phyloP scores from a whole-genome alignment of 2,329 filamentous ascomycete genomes.

The Grosmannia penicillata region DNA sequence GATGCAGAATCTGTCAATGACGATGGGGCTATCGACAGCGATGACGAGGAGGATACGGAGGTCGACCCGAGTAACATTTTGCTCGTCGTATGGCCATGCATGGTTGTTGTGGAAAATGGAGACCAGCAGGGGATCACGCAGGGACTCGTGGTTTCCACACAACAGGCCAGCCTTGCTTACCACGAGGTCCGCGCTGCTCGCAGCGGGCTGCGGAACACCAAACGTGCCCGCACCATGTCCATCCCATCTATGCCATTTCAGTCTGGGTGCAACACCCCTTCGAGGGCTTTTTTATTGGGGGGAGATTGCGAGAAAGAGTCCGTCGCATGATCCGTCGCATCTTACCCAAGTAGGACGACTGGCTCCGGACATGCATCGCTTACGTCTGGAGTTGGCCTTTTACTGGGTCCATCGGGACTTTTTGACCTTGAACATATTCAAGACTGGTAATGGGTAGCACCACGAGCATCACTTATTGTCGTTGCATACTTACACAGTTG shows the following conservation, averaged over 20 bases:
- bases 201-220: background rate
- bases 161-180: slow-evolving; percentile 13
- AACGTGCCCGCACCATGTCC: slow-evolving; percentile 9
- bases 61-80: slow-evolving; percentile 16
- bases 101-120: slow-evolving; percentile 19
- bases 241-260: slow-evolving; percentile 3
- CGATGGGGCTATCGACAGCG: slow-evolving; percentile 2
- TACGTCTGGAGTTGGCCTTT: no score
- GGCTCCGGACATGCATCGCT: no score
- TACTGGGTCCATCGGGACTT: no score
- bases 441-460: no score
- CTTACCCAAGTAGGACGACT: background rate
- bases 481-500: no score
- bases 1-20: background rate
- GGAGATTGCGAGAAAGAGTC: slow-evolving; percentile 5
- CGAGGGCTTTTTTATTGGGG: slow-evolving; percentile 8
- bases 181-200: slow-evolving; percentile 5
- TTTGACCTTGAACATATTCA: no score
- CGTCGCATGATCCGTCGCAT: background rate
- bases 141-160: slow-evolving; percentile 19
- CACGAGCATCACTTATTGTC: no score
- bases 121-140: slow-evolving; percentile 20
- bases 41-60: background rate
- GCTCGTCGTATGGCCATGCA: slow-evolving; percentile 20
- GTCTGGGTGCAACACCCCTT: background rate